phyloP scores from a whole-genome alignment of 2,329 filamentous ascomycete species.

The Aspergillus pseudoterreus region DNA sequence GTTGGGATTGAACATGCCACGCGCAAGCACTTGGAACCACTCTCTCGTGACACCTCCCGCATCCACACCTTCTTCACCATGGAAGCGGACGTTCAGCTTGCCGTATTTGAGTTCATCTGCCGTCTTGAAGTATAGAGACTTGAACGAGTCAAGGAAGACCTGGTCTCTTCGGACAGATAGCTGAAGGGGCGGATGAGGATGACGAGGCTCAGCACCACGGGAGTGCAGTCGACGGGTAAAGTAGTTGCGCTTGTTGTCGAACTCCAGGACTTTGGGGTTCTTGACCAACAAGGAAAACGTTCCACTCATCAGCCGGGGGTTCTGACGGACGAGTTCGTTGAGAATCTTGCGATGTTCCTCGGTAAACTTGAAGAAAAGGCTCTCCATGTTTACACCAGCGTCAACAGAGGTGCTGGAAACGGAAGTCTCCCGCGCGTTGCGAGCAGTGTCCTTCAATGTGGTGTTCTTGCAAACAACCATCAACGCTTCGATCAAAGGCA shows the following conservation, averaged over 20 bases:
- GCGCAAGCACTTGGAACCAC: constrained; percentile 96
- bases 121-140: constrained; percentile 93
- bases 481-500: constrained; percentile 90
- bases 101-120: constrained; percentile 98
- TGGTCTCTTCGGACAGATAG: constrained; percentile 87
- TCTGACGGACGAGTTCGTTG: constrained; percentile 95
- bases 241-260: constrained; percentile 99
- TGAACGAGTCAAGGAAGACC: constrained; percentile 98
- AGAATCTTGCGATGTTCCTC: constrained; percentile 96
- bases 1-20: constrained; percentile 98
- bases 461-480: constrained; percentile 99
- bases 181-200: constrained; percentile 73
- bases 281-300: constrained; percentile 95
- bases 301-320: constrained; percentile 97
- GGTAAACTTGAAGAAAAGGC: constrained; percentile 93
- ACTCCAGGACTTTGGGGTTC: constrained; percentile 97
- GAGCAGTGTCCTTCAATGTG: constrained; percentile 65
- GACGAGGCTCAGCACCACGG: constrained; percentile 65
- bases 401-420: constrained; percentile 75
- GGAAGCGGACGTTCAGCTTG: constrained; percentile 96
- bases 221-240: constrained; percentile 91
- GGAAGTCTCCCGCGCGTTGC: constrained; percentile 62
- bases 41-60: constrained; percentile 95
- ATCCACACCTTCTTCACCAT: constrained; percentile 95
- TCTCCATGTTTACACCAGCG: constrained; percentile 67